Evolutionary conservation across 2,329 filamentous ascomycete species (phyloP).

Genomic region (Lecanicillium sp.): DNA sequence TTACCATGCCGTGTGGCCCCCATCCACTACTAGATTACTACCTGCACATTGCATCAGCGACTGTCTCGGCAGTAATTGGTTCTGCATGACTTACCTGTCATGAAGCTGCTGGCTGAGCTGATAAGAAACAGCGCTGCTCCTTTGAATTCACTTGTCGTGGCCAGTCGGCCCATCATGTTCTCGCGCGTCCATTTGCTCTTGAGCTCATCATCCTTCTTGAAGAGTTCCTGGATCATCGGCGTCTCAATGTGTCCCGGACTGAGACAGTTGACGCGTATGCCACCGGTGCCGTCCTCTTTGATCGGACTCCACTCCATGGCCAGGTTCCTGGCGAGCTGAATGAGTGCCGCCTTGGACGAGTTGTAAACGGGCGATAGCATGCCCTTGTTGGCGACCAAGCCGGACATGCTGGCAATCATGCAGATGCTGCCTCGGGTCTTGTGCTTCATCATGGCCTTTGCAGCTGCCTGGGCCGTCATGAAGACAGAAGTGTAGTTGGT

Average conservation of each 20-base stretch:
- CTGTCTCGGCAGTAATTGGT: too few relatives aligned
- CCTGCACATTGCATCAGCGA: too few relatives aligned
- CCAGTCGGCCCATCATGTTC: conserved; percentile 65
- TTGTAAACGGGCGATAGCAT: conserved; percentile 62
- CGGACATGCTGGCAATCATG: conserved; percentile 52
- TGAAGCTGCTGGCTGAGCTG: conserved; percentile 56
- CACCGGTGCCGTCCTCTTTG: conserved; percentile 35
- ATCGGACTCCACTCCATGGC: conserved; percentile 56
- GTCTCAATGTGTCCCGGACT: conserved; percentile 64
- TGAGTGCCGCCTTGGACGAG: conserved; percentile 58
- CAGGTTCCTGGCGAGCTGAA: conserved; percentile 57
- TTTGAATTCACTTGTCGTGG: conserved; percentile 52
- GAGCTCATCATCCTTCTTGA: conserved; percentile 59
- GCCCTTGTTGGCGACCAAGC: conserved; percentile 49
- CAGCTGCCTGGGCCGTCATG: conserved; percentile 65
- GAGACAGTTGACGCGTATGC: conserved; percentile 63
- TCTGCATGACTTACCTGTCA: conserved; percentile 54
- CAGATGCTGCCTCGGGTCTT: conserved; percentile 49
- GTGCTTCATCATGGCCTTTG: conserved; percentile 53
- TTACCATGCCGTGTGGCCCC: conserved; percentile 51
- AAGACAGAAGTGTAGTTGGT: conserved; percentile 66
- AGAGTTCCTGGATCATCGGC: conserved; percentile 66
- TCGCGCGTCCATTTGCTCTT: conserved; percentile 58
- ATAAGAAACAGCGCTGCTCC: conserved; percentile 56
- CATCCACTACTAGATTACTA: conserved; percentile 50